Conservation (phyloP, 345 rosid species). For the Aurinia saxatilis region DNA sequence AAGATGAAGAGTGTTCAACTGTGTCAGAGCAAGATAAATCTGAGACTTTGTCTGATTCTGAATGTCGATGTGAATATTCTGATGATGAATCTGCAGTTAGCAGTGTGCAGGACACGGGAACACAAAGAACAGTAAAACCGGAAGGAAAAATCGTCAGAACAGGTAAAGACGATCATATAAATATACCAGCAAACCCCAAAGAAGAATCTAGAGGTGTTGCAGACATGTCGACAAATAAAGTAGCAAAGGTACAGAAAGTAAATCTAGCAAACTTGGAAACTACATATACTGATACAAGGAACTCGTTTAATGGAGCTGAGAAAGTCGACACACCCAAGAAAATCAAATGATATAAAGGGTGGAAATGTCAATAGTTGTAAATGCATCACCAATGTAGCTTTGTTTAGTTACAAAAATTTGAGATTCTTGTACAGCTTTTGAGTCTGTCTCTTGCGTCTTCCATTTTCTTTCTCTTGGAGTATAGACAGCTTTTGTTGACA, state of each 20-base stretch:
- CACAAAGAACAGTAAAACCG: conserved; percentile 19
- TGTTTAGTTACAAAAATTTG: too few relatives aligned
- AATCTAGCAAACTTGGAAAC: too few relatives aligned
- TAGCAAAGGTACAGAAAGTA: conserved; percentile 14
- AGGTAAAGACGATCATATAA: too few relatives aligned
- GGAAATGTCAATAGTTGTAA: too few relatives aligned
- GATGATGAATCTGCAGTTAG: conserved; percentile 37
- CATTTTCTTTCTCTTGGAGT: background rate
- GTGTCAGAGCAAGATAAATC: conserved; percentile 31
- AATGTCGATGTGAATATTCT: conserved; percentile 20
- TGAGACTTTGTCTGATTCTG: conserved; percentile 34
- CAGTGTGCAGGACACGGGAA: conserved; percentile 5
- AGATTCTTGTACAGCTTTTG: too few relatives aligned
- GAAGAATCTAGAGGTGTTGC: too few relatives aligned
- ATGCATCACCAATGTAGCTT: too few relatives aligned
- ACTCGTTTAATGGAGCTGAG: conserved; percentile 5
- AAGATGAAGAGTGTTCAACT: conserved; percentile 11
- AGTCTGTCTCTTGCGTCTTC: background rate
- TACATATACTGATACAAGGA: conserved; percentile 4
- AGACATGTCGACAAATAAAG: conserved; percentile 10
- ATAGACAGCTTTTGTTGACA: background rate
- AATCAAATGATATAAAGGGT: background rate
- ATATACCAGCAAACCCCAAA: too few relatives aligned
- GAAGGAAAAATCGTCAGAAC: conserved; percentile 19
- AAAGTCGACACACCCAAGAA: conserved; percentile 3